These are phyloP conservation scores for Liriodendron chinense DNA, from an alignment of 164 flowering plant species.

Conservation along the genomic window DNA sequence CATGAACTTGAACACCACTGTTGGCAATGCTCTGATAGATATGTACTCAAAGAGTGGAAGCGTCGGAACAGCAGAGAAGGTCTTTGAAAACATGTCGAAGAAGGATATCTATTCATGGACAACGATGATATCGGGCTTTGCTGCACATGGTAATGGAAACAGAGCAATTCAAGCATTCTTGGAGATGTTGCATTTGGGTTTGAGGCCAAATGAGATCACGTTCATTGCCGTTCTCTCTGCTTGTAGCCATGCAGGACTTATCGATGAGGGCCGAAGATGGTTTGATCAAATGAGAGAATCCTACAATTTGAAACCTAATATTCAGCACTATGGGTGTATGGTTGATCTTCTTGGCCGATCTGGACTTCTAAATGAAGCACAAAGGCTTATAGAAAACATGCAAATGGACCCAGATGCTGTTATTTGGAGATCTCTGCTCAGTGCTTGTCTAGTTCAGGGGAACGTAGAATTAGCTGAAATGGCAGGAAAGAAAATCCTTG, in stretches of 20 bases:
- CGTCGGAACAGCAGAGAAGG: slow-evolving; percentile 24
- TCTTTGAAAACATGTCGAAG: slow-evolving; percentile 26
- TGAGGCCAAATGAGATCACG: slow-evolving; percentile 32
- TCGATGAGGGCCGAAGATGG: slow-evolving; percentile 32
- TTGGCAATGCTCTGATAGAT: slow-evolving; percentile 33
- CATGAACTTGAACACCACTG: slow-evolving; percentile 21
- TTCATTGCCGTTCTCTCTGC: slow-evolving; percentile 33
- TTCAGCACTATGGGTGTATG: slow-evolving; percentile 37
- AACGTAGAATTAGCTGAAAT: slow-evolving; percentile 31
- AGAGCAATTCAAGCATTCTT: slow-evolving; percentile 26
- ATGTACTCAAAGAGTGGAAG: slow-evolving; percentile 42
- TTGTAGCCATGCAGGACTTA: slow-evolving; percentile 35
- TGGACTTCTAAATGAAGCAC: slow-evolving; percentile 30
- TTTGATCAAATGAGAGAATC: slow-evolving; percentile 32
- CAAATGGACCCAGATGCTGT: slow-evolving; percentile 29
- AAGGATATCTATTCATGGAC: slow-evolving; percentile 34
- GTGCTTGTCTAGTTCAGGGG: slow-evolving; percentile 26
- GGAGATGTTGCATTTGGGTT: slow-evolving; percentile 19
- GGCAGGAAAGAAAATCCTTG: slow-evolving; percentile 23
- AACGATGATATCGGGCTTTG: slow-evolving; percentile 34
- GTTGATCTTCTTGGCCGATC: slow-evolving; percentile 45
- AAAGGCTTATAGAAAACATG: slow-evolving; percentile 22
- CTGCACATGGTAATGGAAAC: slow-evolving; percentile 33
- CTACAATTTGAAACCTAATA: slow-evolving; percentile 24
- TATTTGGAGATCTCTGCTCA: slow-evolving; percentile 35